Conservation (phyloP, 805 yeast species). For the Wickerhamiella dianesei region DNA sequence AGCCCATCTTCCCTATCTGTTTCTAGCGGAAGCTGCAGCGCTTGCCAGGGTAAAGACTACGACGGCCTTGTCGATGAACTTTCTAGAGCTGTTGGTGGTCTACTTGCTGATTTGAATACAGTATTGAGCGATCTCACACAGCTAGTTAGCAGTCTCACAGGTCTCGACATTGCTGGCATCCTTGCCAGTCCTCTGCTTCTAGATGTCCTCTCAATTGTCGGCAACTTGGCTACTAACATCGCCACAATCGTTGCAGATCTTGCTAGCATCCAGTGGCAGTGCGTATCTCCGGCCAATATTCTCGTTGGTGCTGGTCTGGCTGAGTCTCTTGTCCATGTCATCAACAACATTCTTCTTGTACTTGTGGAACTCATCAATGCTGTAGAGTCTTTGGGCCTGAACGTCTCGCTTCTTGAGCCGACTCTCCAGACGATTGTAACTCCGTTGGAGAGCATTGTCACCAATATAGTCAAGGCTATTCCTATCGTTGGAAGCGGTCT, state of each 20-base stretch:
- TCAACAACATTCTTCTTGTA: not conserved
- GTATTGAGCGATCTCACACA: not conserved
- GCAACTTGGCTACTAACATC: not conserved
- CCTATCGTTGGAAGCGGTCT: not conserved
- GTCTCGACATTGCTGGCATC: not conserved
- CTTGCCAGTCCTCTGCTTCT: not conserved
- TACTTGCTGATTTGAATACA: not conserved
- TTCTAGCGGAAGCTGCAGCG: not conserved
- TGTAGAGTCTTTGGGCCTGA: not conserved
- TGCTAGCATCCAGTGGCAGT: not conserved
- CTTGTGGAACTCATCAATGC: not conserved
- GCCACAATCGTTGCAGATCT: not conserved
- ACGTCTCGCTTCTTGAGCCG: not conserved
- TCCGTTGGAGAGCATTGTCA: not conserved
- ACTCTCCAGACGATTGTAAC: not conserved
- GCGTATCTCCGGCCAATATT: not conserved
- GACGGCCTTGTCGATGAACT: not conserved
- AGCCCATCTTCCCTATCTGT: not conserved
- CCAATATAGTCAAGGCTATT: not conserved
- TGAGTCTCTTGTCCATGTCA: not conserved
- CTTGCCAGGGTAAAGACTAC: not conserved
- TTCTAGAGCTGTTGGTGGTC: not conserved
- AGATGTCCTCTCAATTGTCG: not conserved
- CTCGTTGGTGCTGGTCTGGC: not conserved
- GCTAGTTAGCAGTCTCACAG: not conserved